Percentiles rank a stretch among this genome's conserved stretches.
Conservation (phyloP, 2,329 filamentous ascomycete genomes). For the Aureobasidium sp. region DNA sequence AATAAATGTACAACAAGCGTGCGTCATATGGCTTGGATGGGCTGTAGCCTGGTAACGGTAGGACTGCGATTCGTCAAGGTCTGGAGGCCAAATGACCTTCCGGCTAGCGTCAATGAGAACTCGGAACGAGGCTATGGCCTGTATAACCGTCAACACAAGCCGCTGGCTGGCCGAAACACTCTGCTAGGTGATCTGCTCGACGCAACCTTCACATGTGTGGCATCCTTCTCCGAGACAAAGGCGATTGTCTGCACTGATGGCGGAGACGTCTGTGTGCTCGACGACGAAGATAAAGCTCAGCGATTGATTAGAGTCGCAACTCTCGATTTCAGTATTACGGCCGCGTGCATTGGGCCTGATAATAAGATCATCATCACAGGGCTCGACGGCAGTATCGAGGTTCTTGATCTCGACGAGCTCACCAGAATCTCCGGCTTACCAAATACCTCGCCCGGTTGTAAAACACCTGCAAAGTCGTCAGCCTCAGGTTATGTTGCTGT, state of each 20-base stretch:
- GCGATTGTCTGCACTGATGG: conserved; percentile 80
- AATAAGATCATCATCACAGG: conserved; percentile 63
- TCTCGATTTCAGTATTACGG: conserved; percentile 61
- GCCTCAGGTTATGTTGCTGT: conserved; percentile 16
- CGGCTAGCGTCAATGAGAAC: conserved; percentile 18
- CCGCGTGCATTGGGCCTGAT: conserved; percentile 54
- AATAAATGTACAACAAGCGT: conserved; percentile 90
- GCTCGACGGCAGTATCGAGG: conserved; percentile 51
- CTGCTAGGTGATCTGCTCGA: conserved; percentile 76
- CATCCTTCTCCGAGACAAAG: conserved; percentile 62
- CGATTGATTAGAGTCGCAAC: conserved; percentile 61
- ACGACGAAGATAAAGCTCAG: conserved; percentile 66
- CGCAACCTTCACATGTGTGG: conserved; percentile 73
- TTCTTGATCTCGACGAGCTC: conserved; percentile 35
- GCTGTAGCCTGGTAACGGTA: conserved; percentile 72
- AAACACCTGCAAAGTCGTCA: not conserved
- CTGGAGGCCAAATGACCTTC: conserved; percentile 67
- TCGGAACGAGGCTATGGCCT: conserved; percentile 13
- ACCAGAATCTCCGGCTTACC: conserved; percentile 14
- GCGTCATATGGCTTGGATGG: conserved; percentile 85
- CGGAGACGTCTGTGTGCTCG: conserved; percentile 82
- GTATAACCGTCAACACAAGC: conserved; percentile 47
- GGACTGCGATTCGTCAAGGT: conserved; percentile 89
- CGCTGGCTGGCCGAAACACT: conserved; percentile 72
- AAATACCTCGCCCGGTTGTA: not conserved